Base-by-base conservation (phyloP, 2,329 filamentous ascomycete species). In the Delphinella strobiligena region DNA sequence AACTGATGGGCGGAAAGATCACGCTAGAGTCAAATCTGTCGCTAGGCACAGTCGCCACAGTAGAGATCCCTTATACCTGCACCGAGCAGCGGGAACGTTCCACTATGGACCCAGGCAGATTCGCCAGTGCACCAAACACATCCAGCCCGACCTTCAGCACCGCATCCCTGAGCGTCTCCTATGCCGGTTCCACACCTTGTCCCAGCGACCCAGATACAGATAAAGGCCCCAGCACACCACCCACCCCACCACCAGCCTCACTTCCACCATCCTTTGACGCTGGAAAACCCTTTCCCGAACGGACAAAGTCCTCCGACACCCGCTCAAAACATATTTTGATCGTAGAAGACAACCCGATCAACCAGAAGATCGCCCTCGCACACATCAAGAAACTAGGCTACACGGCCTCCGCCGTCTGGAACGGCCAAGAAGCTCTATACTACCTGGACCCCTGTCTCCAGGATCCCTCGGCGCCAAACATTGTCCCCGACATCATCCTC, bases 1-100 rank as follows among this genome's bases (percentile, higher is more conserved):
- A 62, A 36, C 33, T 43, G 14, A 43, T 43, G 41, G 58, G 58
- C 18, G 60, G 60, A 3, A 56, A 59, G 31, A 61, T 63, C 31
- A 56, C 35, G n/a, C 24, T 43, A n/a, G 41, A 39, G 15, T 43
- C 41, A 4, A 14, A 9, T 4, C 31, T 31, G 2, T 16, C 14
- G 4, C 8, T 36, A 5, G 41, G 41, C 2, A 40, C 37, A 8
- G 27, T 22, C 15, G 41, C 29, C 15, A 43, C 37, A 16, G 33
- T 43, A 31, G 16, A 16, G 18, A 18, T 43, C 3, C 41, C 41
- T 11, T 30, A n/a, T n/a, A n/a, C n/a, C n/a, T n/a, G n/a, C n/a
- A n/a, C n/a, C n/a, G n/a, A n/a, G n/a, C n/a, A n/a, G n/a, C n/a
- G n/a, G n/a, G n/a, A n/a, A n/a, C n/a, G n/a, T n/a, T n/a, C n/a